Conservation (phyloP, 495 filamentous ascomycete genomes). For the Aspergillus haitiensis region DNA sequence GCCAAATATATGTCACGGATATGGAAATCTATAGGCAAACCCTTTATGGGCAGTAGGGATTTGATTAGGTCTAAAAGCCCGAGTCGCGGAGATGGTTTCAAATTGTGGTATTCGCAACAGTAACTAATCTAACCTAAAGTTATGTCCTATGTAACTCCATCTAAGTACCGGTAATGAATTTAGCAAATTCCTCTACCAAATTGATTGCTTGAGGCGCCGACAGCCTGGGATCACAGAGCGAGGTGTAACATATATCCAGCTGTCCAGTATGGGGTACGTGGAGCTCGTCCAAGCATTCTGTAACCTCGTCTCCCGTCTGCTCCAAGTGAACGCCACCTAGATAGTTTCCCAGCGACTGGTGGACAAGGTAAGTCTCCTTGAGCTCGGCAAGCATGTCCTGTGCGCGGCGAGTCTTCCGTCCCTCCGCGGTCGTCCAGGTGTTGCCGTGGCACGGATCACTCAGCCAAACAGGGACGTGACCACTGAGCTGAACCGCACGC, state of each 20-base stretch:
- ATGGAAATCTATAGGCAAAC: no score
- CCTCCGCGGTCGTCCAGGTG: conserved; percentile 1
- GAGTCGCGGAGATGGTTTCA: not conserved
- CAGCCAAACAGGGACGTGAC: conserved; percentile 14
- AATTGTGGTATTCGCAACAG: not conserved
- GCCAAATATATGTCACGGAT: no score
- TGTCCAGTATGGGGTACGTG: conserved; percentile 2
- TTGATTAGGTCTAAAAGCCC: no score
- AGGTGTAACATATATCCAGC: not conserved
- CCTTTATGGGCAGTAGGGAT: no score
- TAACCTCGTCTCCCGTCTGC: conserved; percentile 13
- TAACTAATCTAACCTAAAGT: not conserved
- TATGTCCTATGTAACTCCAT: not conserved
- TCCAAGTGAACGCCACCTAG: conserved; percentile 13
- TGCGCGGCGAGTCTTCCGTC: conserved; percentile 3
- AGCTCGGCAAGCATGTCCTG: conserved; percentile 3
- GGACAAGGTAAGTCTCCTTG: conserved; percentile 3
- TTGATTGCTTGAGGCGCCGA: conserved; percentile 5
- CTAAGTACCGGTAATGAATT: not conserved
- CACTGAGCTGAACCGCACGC: conserved; percentile 10
- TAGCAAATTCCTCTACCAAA: conserved; percentile 2
- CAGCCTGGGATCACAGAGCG: conserved; percentile 7
- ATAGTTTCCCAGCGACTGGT: not conserved
- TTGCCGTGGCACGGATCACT: conserved; percentile 14
- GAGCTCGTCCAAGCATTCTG: conserved; percentile 9